These are phyloP conservation scores for Rhodotorula sp. DNA, from an alignment of 1,284 basidiomycete genomes.

Conservation along the genomic window DNA sequence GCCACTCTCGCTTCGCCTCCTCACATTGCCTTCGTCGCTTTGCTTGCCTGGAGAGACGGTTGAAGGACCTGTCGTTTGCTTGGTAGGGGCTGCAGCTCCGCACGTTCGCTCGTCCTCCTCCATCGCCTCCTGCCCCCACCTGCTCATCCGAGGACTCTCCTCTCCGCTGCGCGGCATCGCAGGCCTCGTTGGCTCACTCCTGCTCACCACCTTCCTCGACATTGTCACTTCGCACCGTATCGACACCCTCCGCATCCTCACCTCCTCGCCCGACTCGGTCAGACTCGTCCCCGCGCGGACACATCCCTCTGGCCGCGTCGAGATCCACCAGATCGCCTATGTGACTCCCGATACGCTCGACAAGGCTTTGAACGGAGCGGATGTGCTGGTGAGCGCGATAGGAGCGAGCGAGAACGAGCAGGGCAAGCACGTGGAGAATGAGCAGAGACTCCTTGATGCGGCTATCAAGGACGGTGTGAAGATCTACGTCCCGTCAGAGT, in stretches of 20 bases:
- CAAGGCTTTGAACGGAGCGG: neutral
- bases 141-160: neutral
- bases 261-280: neutral
- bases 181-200: conserved; percentile 18
- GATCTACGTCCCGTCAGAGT: conserved; percentile 15
- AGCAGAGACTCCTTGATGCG: conserved; percentile 1
- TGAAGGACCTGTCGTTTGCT: neutral
- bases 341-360: neutral
- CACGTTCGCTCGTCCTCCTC: too few relatives aligned
- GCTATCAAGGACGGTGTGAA: conserved; percentile 2
- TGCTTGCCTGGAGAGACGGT: neutral
- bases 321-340: neutral
- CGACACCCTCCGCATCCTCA: conserved; percentile 11
- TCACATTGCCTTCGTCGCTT: neutral
- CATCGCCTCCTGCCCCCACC: neutral
- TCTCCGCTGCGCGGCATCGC: neutral
- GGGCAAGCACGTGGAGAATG: conserved; percentile 7
- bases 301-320: neutral
- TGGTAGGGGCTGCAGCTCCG: conserved; percentile 18
- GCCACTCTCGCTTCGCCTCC: neutral
- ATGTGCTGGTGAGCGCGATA: conserved; percentile 15
- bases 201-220: conserved; percentile 5
- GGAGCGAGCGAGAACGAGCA: neutral
- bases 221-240: neutral
- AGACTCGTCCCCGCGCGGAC: neutral